Base-by-base conservation (phyloP, 73 alveolate species). In the Tetrahymena malaccensis region DNA sequence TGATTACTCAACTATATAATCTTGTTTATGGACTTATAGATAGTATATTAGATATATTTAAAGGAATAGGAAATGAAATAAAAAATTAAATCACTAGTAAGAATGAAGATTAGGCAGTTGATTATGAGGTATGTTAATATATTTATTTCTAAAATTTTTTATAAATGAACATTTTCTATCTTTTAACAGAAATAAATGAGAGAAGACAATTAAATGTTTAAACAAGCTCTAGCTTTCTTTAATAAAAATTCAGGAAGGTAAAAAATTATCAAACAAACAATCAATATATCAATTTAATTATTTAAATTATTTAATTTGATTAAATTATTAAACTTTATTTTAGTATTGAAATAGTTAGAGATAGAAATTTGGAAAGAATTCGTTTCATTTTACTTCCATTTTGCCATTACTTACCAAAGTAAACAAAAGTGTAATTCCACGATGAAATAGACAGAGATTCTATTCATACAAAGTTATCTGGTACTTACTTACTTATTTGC, bases 371-470 rank as follows among this genome's bases (percentile, higher is more conserved):
- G 0, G 97, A 95, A 95, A 95, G 95, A 85, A 95, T 95, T 19
- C 89, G 94, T 16, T 95, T 95, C 25, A 55, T 85, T 34, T 85
- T 85, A 50, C 85, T 89, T 7, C 97, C 97, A 3, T 95, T 55
- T 43, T 95, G 97, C 43, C 70, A 95, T 37, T 95, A 95, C 34
- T 84, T 95, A n/a, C 96, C 97, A 3, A 83, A 44, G 38, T 85
- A 95, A 83, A 94, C 85, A 15, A 96, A 96, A 43, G 89, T 93
- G 34, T 96, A 95, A 37, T 96, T 96, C 43, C 96, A 95, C 85
- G 96, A 93, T 27, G 55, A 85, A 16, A 97, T 94, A 1, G 96
- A 96, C 43, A 96, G 98, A 94, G 95, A 95, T 57, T 96, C 98
- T 27, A 94, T 94, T 12, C 93, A 96, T 43, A 43, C 98, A 31